A percentile compares a stretch with the other conserved stretches of the same genome.
These are phyloP conservation scores for Collybiopsis confluens DNA, from an alignment of 768 basidiomycete genomes.

Conservation along the genomic window DNA sequence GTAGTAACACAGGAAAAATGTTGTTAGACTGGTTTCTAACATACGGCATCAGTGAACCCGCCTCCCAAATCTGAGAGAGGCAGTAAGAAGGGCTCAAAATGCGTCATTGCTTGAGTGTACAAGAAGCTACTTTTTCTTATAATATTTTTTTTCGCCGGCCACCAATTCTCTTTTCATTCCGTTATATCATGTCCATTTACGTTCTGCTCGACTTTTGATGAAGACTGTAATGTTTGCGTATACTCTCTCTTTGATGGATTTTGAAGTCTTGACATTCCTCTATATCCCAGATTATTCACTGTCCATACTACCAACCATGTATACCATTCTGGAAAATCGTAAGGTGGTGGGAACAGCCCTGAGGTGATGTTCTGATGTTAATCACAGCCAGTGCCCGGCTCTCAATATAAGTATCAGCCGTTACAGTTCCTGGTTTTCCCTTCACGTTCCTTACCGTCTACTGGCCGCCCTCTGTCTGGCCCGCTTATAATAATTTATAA, in stretches of 20 bases:
- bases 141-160: background rate
- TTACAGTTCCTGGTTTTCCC: background rate
- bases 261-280: slow-evolving; percentile 7
- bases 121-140: slow-evolving; percentile 11
- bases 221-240: slow-evolving; percentile 60
- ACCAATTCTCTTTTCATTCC: slow-evolving; percentile 21
- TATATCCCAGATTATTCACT: slow-evolving; percentile 4
- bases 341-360: too few relatives aligned
- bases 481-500: too few relatives aligned
- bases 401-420: too few relatives aligned
- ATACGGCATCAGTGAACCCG: slow-evolving; percentile 60
- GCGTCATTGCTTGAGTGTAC: slow-evolving; percentile 66
- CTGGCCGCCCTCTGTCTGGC: background rate
- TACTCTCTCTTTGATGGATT: slow-evolving; percentile 5
- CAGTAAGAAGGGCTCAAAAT: slow-evolving; percentile 36
- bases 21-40: background rate
- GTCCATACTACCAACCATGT: slow-evolving; percentile 8
- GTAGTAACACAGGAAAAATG: slow-evolving; percentile 27
- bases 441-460: background rate
- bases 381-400: background rate
- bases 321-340: background rate
- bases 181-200: slow-evolving; percentile 26
- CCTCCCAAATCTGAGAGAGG: slow-evolving; percentile 57
- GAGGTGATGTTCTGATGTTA: background rate
- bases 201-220: slow-evolving; percentile 17